Percentiles rank a stretch among this genome's conserved stretches.
Conservation (phyloP, 345 rosid species). For the Cardamine chenopodiifolia region DNA sequence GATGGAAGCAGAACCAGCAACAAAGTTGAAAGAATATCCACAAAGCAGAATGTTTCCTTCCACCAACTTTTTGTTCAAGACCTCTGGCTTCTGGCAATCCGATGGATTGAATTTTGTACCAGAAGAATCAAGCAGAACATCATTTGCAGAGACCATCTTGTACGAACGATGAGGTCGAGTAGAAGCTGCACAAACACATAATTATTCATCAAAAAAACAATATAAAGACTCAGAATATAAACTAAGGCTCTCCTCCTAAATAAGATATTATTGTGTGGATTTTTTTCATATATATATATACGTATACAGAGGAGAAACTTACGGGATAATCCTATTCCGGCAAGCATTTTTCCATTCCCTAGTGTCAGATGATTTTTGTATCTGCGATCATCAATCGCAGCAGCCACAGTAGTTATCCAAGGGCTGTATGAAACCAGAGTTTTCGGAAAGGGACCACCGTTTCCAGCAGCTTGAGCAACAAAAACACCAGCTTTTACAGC, state of each 20-base stretch:
- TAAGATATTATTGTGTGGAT: background rate
- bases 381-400: conserved; percentile 95
- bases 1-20: conserved; percentile 88
- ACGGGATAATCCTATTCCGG: conserved; percentile 94
- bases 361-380: conserved; percentile 86
- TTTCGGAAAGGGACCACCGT: conserved; percentile 97
- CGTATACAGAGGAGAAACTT: conserved; percentile 41
- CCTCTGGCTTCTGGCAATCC: conserved; percentile 95
- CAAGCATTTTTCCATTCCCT: conserved; percentile 82
- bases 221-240: background rate
- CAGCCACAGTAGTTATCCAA: conserved; percentile 95
- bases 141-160: conserved; percentile 94
- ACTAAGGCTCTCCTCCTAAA: background rate
- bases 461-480: conserved; percentile 98
- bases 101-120: conserved; percentile 74
- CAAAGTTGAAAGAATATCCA: conserved; percentile 98
- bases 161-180: conserved; percentile 72
- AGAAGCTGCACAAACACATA: conserved; percentile 67
- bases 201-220: conserved; percentile 4
- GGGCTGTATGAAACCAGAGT: conserved; percentile 96
- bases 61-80: conserved; percentile 77
- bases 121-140: conserved; percentile 83
- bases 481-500: conserved; percentile 99
- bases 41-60: conserved; percentile 96
- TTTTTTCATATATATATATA: background rate